These are phyloP conservation scores for Cordyceps tenuipes DNA, from an alignment of 2,329 filamentous ascomycete genomes.

Conservation along the genomic window DNA sequence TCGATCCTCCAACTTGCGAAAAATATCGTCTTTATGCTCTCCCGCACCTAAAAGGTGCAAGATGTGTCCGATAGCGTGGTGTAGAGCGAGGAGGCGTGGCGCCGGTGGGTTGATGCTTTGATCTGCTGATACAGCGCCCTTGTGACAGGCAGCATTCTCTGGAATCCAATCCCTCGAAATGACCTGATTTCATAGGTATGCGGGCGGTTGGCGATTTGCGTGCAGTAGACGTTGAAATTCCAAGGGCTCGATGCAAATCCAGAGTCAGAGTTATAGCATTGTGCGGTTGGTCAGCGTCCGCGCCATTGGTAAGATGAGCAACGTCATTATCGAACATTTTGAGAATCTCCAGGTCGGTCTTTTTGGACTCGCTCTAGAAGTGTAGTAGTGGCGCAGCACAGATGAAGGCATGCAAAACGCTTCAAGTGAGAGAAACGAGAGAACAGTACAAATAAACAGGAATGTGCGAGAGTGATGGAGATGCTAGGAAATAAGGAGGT, in stretches of 20 bases:
- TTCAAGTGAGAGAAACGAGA: too few relatives aligned
- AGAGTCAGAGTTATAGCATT: constrained; percentile 25
- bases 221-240: constrained; percentile 15
- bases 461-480: too few relatives aligned
- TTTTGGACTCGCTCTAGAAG: neutral
- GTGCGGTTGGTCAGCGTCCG: constrained; percentile 23
- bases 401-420: too few relatives aligned
- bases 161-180: constrained; percentile 11
- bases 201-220: too few relatives aligned
- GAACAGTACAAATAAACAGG: neutral
- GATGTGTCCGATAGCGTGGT: constrained; percentile 25
- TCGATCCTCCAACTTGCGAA: constrained; percentile 8
- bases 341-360: constrained; percentile 28
- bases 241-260: constrained; percentile 14
- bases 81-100: constrained; percentile 24
- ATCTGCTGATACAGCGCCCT: constrained; percentile 20
- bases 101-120: constrained; percentile 24
- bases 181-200: constrained; percentile 11
- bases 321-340: constrained; percentile 33
- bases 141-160: constrained; percentile 20
- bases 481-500: too few relatives aligned
- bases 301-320: constrained; percentile 28
- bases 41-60: constrained; percentile 24
- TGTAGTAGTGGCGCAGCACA: too few relatives aligned
- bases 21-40: constrained; percentile 24